Evolutionary conservation across 1,139 yeast genomes (phyloP).

Genomic region (Sugiyamaella japonica): DNA sequence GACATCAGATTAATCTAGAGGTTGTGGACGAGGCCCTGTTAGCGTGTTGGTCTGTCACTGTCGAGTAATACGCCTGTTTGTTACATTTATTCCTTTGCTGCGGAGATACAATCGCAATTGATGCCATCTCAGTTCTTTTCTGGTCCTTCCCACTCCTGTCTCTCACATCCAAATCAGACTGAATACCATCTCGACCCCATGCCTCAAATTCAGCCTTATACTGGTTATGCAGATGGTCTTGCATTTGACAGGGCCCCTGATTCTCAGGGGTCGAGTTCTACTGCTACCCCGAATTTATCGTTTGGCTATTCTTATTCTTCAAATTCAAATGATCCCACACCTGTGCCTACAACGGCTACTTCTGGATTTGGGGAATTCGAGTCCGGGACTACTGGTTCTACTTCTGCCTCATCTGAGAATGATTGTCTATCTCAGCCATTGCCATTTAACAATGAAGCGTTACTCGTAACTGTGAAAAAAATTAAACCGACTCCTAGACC

Average conservation of each 20-base stretch:
- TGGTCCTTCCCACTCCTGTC: too few relatives aligned
- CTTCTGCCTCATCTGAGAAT: too few relatives aligned
- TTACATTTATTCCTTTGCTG: too few relatives aligned
- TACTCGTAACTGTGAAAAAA: conserved; percentile 16
- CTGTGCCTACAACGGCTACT: neutral
- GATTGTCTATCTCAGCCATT: too few relatives aligned
- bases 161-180: too few relatives aligned
- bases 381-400: too few relatives aligned
- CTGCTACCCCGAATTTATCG: conserved; percentile 19
- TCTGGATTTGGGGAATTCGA: too few relatives aligned
- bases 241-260: conserved; percentile 16
- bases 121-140: too few relatives aligned
- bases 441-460: neutral
- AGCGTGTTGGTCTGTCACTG: too few relatives aligned
- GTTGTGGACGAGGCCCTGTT: neutral
- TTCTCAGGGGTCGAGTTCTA: neutral
- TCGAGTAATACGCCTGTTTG: neutral
- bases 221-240: conserved; percentile 7
- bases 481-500: conserved; percentile 8
- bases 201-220: neutral
- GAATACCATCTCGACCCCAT: neutral
- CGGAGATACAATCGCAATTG: too few relatives aligned
- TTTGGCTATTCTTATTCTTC: neutral
- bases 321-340: neutral
- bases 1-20: neutral